phyloP scores from a whole-genome alignment of 2,329 filamentous ascomycete genomes.

The Microthyrium microscopicum region DNA sequence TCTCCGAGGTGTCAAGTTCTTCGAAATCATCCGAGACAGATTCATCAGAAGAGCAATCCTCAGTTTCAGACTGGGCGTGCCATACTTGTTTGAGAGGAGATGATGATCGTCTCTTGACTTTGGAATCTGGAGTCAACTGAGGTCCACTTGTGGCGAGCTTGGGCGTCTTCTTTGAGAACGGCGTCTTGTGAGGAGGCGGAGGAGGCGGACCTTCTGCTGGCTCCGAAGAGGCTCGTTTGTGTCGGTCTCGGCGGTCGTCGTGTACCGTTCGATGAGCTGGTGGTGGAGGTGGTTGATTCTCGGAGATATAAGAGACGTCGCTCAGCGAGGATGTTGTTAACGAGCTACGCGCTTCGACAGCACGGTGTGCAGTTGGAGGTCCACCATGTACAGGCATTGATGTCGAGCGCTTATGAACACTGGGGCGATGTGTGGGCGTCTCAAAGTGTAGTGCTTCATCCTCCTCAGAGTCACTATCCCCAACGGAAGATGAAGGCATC shows the following conservation, averaged over 20 bases:
- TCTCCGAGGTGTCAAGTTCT: constrained; percentile 34
- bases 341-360: no score
- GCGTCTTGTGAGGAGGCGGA: constrained; percentile 34
- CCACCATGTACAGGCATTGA: no score
- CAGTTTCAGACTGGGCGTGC: constrained; percentile 40
- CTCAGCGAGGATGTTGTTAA: no score
- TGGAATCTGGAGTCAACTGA: constrained; percentile 30
- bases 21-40: constrained; percentile 31
- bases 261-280: no score
- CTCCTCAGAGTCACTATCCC: constrained; percentile 17
- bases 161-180: no score
- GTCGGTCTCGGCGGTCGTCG: no score
- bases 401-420: constrained; percentile 27
- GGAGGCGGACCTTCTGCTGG: constrained; percentile 21
- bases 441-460: constrained; percentile 19
- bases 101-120: constrained; percentile 53
- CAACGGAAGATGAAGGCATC: constrained; percentile 26
- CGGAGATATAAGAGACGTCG: constrained; percentile 10
- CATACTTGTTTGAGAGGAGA: constrained; percentile 97
- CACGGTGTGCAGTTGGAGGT: no score
- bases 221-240: constrained; percentile 9
- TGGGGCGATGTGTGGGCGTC: constrained; percentile 28
- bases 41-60: constrained; percentile 33
- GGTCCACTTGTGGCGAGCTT: constrained; percentile 31
- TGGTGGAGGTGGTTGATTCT: no score